These are phyloP conservation scores for Volvox reticuliferus DNA, from an alignment of 139 green algal species.

Conservation along the genomic window DNA sequence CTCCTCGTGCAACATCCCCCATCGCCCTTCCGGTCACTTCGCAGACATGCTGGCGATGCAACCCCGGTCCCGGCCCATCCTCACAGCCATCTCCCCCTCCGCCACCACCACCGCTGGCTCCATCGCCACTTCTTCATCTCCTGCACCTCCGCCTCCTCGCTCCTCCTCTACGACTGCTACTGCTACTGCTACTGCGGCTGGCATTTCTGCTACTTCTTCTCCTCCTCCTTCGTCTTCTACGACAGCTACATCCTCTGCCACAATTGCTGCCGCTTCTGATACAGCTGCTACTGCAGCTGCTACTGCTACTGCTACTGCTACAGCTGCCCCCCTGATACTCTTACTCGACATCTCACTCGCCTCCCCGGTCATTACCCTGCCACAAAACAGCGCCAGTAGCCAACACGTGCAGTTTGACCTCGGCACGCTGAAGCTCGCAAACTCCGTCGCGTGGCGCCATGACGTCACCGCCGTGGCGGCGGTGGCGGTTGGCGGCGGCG, in stretches of 20 bases:
- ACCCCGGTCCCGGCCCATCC: not conserved
- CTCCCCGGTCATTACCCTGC: constrained; percentile 87
- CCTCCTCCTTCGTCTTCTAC: not conserved
- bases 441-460: constrained; percentile 69
- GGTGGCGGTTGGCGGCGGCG: not conserved
- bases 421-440: constrained; percentile 73
- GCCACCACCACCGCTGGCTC: not conserved
- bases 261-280: not conserved
- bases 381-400: constrained; percentile 53
- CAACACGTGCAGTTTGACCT: constrained; percentile 82
- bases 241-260: too few species aligned
- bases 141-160: not conserved
- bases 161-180: not conserved
- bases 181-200: too few species aligned
- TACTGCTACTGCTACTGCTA: not conserved
- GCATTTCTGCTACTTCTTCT: not conserved
- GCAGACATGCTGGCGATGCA: constrained; percentile 70
- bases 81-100: not conserved
- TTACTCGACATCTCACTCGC: constrained; percentile 82
- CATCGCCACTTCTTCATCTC: not conserved
- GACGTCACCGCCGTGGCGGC: constrained; percentile 22
- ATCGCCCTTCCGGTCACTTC: not conserved
- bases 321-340: constrained; percentile 60
- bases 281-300: not conserved
- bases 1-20: not conserved